Evolutionary conservation across 2,329 filamentous ascomycete genomes (phyloP).

Genomic region (Neofusicoccum ribis): DNA sequence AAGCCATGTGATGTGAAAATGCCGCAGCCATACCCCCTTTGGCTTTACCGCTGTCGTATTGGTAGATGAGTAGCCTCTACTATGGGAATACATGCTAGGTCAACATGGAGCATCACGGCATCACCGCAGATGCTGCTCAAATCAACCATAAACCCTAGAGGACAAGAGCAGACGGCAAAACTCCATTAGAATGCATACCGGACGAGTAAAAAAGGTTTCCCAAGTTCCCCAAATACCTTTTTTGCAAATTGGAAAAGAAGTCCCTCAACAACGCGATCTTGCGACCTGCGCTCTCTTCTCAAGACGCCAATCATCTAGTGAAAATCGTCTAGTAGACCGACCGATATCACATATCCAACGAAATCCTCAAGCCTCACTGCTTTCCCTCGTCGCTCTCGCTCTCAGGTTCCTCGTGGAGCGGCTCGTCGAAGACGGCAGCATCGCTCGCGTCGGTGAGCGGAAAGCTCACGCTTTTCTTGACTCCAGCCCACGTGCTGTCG

Average conservation of each 20-base stretch:
- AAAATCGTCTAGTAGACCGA: background rate
- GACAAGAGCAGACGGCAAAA: background rate
- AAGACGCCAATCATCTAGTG: background rate
- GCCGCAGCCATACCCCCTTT: no score
- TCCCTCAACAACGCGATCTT: background rate
- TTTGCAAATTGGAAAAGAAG: no score
- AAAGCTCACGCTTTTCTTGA: constrained; percentile 6
- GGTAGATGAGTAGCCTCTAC: no score
- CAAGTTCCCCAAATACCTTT: background rate
- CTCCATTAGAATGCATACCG: constrained; percentile 12
- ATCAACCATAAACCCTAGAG: no score
- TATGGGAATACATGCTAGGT: no score
- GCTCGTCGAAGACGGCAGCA: constrained; percentile 15
- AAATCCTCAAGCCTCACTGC: background rate
- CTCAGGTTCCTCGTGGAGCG: constrained; percentile 11
- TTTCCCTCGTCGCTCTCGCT: background rate
- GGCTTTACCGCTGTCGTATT: no score
- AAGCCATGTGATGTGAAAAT: no score
- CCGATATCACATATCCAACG: background rate
- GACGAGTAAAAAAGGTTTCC: background rate
- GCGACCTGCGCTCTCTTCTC: background rate
- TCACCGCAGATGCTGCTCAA: background rate
- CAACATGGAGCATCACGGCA: background rate
- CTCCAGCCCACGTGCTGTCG: constrained; percentile 6
- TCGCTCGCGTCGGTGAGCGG: constrained; percentile 12